A percentile compares a stretch with the other conserved stretches of the same genome.
Evolutionary conservation across 345 rosid species (phyloP).

Genomic region (Lenwebbia sp.): DNA sequence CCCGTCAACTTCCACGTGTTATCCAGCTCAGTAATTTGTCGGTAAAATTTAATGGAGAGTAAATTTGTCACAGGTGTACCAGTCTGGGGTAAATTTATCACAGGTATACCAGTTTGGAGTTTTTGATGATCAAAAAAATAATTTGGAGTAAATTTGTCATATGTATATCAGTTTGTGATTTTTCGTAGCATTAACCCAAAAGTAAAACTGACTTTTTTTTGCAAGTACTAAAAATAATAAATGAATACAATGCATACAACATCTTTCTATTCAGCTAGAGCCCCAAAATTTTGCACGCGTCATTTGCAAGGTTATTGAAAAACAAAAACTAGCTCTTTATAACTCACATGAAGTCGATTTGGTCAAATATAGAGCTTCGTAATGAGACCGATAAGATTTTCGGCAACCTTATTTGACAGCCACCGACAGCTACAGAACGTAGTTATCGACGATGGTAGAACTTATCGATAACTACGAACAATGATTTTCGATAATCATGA

Average conservation of each 20-base stretch:
- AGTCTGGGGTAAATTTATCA: no score
- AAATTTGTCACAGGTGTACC: no score
- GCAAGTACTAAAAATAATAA: neutral
- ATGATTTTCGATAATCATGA: no score
- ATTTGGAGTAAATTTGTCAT: no score
- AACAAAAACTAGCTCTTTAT: neutral
- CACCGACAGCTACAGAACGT: neutral
- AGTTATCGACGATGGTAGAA: neutral
- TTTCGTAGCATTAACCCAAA: neutral
- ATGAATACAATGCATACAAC: neutral
- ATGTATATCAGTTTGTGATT: no score
- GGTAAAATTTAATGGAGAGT: no score
- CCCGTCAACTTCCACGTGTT: no score
- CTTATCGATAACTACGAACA: neutral
- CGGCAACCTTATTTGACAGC: neutral
- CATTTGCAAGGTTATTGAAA: neutral
- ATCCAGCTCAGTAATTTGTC: no score
- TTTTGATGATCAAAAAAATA: no score
- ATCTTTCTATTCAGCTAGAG: neutral
- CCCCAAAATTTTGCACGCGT: neutral
- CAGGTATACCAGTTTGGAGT: no score
- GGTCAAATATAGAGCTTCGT: neutral
- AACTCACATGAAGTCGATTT: neutral
- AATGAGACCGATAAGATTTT: neutral
- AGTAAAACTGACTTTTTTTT: neutral